phyloP scores from a whole-genome alignment of 345 rosid genomes.

The Durio zibethinus region DNA sequence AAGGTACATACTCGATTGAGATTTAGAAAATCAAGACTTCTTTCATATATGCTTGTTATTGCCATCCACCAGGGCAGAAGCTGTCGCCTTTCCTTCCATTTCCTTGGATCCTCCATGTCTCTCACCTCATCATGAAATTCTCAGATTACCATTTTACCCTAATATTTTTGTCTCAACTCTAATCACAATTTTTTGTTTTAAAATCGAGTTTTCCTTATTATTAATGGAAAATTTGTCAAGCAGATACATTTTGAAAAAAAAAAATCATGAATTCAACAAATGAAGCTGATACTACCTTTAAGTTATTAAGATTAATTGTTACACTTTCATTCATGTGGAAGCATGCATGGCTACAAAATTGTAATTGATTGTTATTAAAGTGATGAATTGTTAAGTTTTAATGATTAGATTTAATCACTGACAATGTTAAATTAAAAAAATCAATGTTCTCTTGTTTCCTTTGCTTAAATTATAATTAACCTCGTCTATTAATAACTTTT shows the following conservation, averaged over 20 bases:
- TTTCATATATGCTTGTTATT: background rate
- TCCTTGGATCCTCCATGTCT: slow-evolving; percentile 14
- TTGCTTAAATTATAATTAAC: background rate
- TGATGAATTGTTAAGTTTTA: no score
- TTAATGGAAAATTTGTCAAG: no score
- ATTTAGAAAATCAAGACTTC: background rate
- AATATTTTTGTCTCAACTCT: background rate
- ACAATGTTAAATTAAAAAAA: no score
- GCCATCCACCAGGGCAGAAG: slow-evolving; percentile 11
- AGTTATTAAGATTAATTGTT: background rate
- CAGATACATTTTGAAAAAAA: background rate
- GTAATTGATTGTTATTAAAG: no score
- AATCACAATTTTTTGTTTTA: no score
- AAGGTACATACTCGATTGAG: background rate
- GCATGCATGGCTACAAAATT: background rate
- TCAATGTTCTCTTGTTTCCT: background rate
- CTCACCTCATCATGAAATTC: background rate
- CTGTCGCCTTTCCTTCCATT: slow-evolving; percentile 28
- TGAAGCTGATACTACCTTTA: background rate
- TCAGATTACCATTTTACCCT: background rate
- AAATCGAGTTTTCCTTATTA: no score
- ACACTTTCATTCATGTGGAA: no score
- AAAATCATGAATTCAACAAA: background rate
- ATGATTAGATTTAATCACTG: no score
- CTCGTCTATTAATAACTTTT: background rate